Base-by-base conservation (phyloP, 768 basidiomycete genomes). In the Russula ochroleuca region DNA sequence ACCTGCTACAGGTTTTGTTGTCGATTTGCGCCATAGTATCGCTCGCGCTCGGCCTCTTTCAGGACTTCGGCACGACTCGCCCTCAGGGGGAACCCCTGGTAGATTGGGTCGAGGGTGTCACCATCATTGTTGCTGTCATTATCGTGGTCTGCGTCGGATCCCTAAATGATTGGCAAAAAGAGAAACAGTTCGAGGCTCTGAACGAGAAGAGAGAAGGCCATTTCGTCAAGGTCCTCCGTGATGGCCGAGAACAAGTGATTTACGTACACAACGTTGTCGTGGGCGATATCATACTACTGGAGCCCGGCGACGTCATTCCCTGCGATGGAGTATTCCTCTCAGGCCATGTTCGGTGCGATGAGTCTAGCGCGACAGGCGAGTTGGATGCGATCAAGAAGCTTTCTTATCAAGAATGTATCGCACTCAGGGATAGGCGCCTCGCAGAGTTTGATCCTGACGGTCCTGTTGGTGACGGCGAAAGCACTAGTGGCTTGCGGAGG, bases 141-240 rank as follows among this genome's bases (percentile, higher is more conserved):
- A 90, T 92, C 48, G 89, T 92, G 25, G 88, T 92, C 62, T 69
- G 93, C 49, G 96, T 99, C 62, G 96, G 96, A 35, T 94, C 94
- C 14, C 68, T 98, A 49, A 98, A 98, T 71, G 97, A 99, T 75
- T 99, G 92, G 89, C 94, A 98, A 75, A 98, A 98, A 75, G 97
- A 99, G 74, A 86, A 87, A 2, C 97, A 98, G 76, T 99, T 99
- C 79, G 86, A 88, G 70, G 80, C 79, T 21, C 82, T 99, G 47
- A 98, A 98, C 71, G 91, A 90, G 69, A 90, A 95, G 76, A 96
- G 96, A 75, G 96, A 98, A 61, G 97, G 96, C 69, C 90, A 96
- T 31, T 84, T 82, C 67, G 83, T 96, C 73, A 94, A 91, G 76
- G 92, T 90, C 49, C 67, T 68, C 37, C 71, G 70, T 10, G 67